A percentile compares a stretch with the other conserved stretches of the same genome.
Conservation (phyloP, 73 alveolate genomes). For the Paramecium primaurelia region DNA sequence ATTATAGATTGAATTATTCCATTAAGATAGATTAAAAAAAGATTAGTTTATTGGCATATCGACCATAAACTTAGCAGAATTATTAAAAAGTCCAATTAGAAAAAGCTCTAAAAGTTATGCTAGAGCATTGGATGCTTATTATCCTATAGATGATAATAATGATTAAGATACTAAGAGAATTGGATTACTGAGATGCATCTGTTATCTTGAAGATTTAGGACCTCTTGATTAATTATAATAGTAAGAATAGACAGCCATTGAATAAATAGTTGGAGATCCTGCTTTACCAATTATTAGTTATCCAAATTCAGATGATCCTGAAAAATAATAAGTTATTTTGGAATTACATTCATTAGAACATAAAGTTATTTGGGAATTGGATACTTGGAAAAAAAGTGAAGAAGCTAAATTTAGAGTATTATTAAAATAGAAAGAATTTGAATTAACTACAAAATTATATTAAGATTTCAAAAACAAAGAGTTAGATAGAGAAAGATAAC, state of each 20-base stretch:
- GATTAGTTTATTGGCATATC: slow-evolving; percentile 7
- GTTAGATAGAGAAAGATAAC: neutral
- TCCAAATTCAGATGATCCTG: slow-evolving; percentile 41
- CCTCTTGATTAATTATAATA: slow-evolving; percentile 28
- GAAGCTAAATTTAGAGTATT: neutral
- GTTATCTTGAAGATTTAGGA: slow-evolving; percentile 33
- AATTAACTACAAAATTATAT: neutral
- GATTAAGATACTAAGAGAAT: neutral
- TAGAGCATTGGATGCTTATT: slow-evolving; percentile 31
- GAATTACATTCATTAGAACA: neutral
- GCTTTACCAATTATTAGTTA: neutral
- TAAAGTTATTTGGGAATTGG: slow-evolving; percentile 54
- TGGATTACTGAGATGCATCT: neutral
- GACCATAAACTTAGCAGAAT: neutral
- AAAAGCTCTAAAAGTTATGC: slow-evolving; percentile 30
- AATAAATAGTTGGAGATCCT: slow-evolving; percentile 8
- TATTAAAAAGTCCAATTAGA: slow-evolving; percentile 24
- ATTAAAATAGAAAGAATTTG: neutral
- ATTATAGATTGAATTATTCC: neutral
- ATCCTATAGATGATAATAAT: slow-evolving; percentile 25
- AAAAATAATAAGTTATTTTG: neutral
- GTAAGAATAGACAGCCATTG: slow-evolving; percentile 13
- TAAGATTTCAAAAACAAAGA: neutral
- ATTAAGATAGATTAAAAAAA: slow-evolving; percentile 21
- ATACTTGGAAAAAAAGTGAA: slow-evolving; percentile 59